Percentiles rank a stretch among this genome's conserved stretches.
Evolutionary conservation across 2,329 filamentous ascomycete species (phyloP).

Genomic region (Thyridium curvatum): DNA sequence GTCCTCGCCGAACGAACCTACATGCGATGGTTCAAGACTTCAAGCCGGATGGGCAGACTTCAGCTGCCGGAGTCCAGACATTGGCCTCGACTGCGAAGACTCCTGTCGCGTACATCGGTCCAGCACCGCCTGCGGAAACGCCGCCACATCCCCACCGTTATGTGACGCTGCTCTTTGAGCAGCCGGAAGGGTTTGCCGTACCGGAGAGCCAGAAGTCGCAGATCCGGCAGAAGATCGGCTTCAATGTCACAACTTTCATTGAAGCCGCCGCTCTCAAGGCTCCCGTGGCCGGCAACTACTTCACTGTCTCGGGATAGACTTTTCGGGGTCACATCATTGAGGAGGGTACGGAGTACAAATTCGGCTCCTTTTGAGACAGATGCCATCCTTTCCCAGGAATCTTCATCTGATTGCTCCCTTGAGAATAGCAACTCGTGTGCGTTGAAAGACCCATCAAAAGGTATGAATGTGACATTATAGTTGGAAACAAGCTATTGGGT

Average conservation of each 20-base stretch:
- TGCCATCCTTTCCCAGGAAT: too few species aligned
- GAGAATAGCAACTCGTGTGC: too few species aligned
- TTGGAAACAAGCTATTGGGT: too few species aligned
- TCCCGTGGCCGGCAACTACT: conserved; percentile 7
- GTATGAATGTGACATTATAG: too few species aligned
- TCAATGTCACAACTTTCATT: conserved; percentile 6
- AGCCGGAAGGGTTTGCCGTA: conserved; percentile 23
- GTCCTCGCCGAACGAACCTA: conserved; percentile 12
- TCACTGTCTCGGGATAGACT: conserved; percentile 8
- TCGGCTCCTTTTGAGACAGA: too few species aligned
- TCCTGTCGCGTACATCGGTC: conserved; percentile 17
- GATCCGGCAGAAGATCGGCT: conserved; percentile 4
- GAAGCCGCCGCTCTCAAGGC: conserved; percentile 3
- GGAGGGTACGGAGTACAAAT: too few species aligned
- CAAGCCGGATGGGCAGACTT: conserved; percentile 9
- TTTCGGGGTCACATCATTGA: too few species aligned
- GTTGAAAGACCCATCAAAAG: too few species aligned
- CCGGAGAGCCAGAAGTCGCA: conserved; percentile 8
- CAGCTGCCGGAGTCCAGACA: conserved; percentile 7
- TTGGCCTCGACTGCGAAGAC: conserved; percentile 12
- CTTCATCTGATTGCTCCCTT: too few species aligned
- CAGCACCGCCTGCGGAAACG: conserved; percentile 23
- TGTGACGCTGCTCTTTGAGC: conserved; percentile 28
- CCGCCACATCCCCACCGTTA: conserved; percentile 29
- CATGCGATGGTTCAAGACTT: conserved; percentile 18